A percentile compares a stretch with the other conserved stretches of the same genome.
These are phyloP conservation scores for Heliamphora pulchella DNA, from an alignment of 179 eudicot genomes.

Conservation along the genomic window DNA sequence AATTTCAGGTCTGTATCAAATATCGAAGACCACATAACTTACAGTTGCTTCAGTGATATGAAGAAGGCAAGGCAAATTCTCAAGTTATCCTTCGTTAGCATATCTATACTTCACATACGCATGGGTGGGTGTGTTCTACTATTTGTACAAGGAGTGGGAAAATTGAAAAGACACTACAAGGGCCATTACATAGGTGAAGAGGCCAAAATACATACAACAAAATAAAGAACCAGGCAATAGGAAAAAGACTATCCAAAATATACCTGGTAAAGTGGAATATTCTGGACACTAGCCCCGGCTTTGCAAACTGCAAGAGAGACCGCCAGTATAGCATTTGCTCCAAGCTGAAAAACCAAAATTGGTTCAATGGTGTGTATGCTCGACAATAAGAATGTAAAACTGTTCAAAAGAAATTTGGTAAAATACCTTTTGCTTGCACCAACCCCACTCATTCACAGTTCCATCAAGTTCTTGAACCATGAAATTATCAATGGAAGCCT, in stretches of 20 bases:
- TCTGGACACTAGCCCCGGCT: slow-evolving; percentile 52
- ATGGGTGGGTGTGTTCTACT: neutral
- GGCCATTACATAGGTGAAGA: neutral
- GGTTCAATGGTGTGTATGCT: neutral
- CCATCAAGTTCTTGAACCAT: slow-evolving; percentile 95
- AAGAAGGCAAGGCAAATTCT: neutral
- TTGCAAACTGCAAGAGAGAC: slow-evolving; percentile 73
- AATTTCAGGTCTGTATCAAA: neutral
- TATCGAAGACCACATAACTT: neutral
- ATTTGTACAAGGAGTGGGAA: neutral
- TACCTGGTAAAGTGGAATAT: slow-evolving; percentile 67
- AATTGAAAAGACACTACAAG: neutral
- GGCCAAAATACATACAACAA: neutral
- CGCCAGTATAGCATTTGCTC: slow-evolving; percentile 65
- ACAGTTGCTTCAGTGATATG: neutral
- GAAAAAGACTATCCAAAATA: neutral
- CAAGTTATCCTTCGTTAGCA: neutral
- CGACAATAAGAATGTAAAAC: neutral
- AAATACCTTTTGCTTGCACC: slow-evolving; percentile 98
- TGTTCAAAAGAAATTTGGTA: neutral
- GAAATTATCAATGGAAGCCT: slow-evolving; percentile 78
- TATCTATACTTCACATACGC: neutral
- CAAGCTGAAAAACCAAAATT: slow-evolving; percentile 37
- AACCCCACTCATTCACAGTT: slow-evolving; percentile 92
- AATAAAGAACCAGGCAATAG: neutral